Conservation (phyloP, 208 protist genomes). For the Porcisia deanei region DNA sequence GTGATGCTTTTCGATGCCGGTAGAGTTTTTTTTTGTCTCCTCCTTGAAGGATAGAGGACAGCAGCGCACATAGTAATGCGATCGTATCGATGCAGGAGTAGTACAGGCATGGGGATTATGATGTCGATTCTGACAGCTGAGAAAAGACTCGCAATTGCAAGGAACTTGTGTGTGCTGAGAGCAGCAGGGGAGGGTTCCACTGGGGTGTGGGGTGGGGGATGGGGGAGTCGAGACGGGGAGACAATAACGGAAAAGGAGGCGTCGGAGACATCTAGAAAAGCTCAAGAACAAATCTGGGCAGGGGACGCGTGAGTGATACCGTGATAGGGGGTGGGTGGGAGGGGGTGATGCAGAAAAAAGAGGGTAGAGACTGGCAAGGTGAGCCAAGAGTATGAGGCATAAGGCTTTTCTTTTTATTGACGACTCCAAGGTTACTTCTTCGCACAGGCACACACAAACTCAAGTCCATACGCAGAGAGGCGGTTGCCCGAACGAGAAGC, state of each 20-base stretch:
- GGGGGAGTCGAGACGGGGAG: background rate
- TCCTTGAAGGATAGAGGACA: background rate
- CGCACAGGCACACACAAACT: background rate
- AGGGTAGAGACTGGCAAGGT: background rate
- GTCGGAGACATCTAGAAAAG: background rate
- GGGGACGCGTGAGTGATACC: background rate
- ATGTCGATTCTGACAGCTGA: background rate
- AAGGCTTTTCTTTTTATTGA: background rate
- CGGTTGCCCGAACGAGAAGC: background rate
- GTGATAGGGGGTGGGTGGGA: background rate
- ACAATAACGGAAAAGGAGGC: background rate
- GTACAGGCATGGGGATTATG: background rate
- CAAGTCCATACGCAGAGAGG: background rate
- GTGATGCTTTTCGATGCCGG: background rate
- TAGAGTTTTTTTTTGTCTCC: background rate
- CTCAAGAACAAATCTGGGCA: background rate
- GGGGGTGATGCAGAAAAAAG: background rate
- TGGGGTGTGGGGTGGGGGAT: background rate
- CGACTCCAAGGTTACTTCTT: background rate
- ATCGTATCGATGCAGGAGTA: background rate
- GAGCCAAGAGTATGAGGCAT: background rate
- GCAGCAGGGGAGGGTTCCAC: background rate
- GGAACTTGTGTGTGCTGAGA: background rate
- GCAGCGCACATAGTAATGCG: background rate
- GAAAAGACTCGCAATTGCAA: background rate